Evolutionary conservation across 2,329 filamentous ascomycete species (phyloP).

Genomic region (Fusarium incarnatum): DNA sequence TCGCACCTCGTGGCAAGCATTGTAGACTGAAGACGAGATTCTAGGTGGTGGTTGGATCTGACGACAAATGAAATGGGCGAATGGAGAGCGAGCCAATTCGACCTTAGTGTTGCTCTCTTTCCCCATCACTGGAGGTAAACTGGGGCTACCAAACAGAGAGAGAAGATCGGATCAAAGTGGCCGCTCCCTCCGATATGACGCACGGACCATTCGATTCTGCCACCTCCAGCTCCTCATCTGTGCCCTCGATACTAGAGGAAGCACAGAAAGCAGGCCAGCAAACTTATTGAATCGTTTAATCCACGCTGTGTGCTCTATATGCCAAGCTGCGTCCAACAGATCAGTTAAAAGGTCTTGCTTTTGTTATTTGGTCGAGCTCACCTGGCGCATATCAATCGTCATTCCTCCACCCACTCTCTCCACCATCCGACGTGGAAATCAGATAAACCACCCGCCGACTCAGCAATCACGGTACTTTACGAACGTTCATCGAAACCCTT

Average conservation of each 20-base stretch:
- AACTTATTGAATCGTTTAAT: conserved; percentile 25
- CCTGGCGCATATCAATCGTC: conserved; percentile 28
- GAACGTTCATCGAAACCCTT: conserved; percentile 11
- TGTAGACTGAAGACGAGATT: conserved; percentile 43
- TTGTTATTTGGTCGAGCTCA: background rate
- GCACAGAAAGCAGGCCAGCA: conserved; percentile 32
- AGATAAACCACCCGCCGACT: conserved; percentile 28
- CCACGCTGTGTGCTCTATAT: conserved; percentile 9
- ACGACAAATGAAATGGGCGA: conserved; percentile 47
- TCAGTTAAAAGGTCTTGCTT: background rate
- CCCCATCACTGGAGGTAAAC: conserved; percentile 23
- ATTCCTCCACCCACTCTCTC: conserved; percentile 29
- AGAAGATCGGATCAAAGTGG: conserved; percentile 42
- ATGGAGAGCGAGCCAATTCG: conserved; percentile 49
- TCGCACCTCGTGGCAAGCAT: conserved; percentile 57
- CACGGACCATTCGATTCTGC: conserved; percentile 38
- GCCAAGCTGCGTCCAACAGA: background rate
- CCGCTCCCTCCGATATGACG: conserved; percentile 38
- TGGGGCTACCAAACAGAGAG: conserved; percentile 8
- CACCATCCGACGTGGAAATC: conserved; percentile 35
- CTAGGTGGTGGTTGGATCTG: conserved; percentile 44
- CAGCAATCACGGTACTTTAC: conserved; percentile 18
- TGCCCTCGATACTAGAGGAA: conserved; percentile 30
- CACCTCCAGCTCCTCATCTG: conserved; percentile 34
- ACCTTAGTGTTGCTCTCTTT: conserved; percentile 29